These are phyloP conservation scores for Flaveria bidentis DNA, from an alignment of 129 eudicot genomes.

Conservation along the genomic window DNA sequence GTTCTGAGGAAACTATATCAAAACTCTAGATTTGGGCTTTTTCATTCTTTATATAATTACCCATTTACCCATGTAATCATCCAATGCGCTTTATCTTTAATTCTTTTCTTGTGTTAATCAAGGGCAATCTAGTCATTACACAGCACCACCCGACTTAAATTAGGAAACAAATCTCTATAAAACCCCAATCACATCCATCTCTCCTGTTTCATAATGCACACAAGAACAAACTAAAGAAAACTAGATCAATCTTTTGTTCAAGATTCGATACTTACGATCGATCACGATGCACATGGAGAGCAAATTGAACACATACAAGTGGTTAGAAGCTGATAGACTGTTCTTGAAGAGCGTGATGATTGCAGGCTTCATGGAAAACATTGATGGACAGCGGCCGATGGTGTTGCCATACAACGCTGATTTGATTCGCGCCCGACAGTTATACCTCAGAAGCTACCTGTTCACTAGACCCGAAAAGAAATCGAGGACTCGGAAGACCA, in stretches of 20 bases:
- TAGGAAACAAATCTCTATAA: background rate
- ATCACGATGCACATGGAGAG: background rate
- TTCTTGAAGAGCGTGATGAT: conserved; percentile 10
- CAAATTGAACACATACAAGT: background rate
- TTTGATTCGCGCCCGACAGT: conserved; percentile 5
- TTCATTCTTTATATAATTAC: background rate
- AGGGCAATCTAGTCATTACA: conserved; percentile 4
- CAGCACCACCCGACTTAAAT: background rate
- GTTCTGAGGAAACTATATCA: background rate
- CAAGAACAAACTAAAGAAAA: background rate
- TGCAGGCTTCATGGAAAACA: background rate
- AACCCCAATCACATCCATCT: background rate
- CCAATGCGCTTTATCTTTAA: background rate
- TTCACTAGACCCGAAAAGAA: conserved; percentile 7
- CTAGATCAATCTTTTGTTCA: background rate
- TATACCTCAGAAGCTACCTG: conserved; percentile 18
- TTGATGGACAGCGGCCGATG: conserved; percentile 4
- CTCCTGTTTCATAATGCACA: background rate
- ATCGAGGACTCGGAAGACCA: background rate
- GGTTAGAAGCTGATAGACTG: conserved; percentile 17
- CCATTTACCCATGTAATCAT: background rate
- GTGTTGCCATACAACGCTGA: conserved; percentile 13
- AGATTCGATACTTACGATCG: background rate
- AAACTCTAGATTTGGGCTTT: background rate
- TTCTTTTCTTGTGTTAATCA: background rate